Evolutionary conservation across 345 rosid genomes (phyloP).

Genomic region (Eutrema japonicum): DNA sequence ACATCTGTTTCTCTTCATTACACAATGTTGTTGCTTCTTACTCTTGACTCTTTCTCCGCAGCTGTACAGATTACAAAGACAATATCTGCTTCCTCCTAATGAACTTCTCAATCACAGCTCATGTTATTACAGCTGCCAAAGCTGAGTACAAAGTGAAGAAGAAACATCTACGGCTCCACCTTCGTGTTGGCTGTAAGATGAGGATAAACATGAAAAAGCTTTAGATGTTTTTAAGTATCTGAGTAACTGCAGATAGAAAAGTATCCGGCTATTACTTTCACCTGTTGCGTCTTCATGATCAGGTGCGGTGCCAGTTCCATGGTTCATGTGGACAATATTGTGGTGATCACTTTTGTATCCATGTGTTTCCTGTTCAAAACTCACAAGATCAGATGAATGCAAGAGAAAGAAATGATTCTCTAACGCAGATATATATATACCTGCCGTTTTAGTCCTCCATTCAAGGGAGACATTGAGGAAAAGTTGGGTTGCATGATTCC

Average conservation of each 20-base stretch:
- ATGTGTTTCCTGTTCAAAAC: conserved; percentile 50
- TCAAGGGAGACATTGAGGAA: conserved; percentile 52
- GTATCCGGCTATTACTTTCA: conserved; percentile 1
- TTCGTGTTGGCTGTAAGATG: conserved; percentile 18
- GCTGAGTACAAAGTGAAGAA: conserved; percentile 12
- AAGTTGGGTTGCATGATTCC: conserved; percentile 54
- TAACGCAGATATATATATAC: conserved; percentile 48
- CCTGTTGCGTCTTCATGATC: conserved; percentile 26
- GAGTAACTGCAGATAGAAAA: not conserved
- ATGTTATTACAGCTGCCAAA: conserved; percentile 4
- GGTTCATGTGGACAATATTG: conserved; percentile 70
- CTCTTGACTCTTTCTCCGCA: not conserved
- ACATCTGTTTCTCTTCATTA: not conserved
- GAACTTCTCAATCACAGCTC: not conserved
- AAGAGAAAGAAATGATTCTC: conserved; percentile 1
- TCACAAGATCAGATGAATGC: conserved; percentile 23
- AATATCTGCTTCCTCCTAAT: conserved; percentile 20
- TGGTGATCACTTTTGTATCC: conserved; percentile 76
- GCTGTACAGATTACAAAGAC: conserved; percentile 20
- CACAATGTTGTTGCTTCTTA: conserved; percentile 17
- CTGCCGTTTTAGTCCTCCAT: conserved; percentile 65
- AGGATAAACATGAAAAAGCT: not conserved
- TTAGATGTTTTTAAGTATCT: not conserved
- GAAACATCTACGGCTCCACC: conserved; percentile 4
- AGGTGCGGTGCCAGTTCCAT: conserved; percentile 46